These are phyloP conservation scores for Neostapfia colusana DNA, from an alignment of 176 grass and related monocot species.

Conservation along the genomic window DNA sequence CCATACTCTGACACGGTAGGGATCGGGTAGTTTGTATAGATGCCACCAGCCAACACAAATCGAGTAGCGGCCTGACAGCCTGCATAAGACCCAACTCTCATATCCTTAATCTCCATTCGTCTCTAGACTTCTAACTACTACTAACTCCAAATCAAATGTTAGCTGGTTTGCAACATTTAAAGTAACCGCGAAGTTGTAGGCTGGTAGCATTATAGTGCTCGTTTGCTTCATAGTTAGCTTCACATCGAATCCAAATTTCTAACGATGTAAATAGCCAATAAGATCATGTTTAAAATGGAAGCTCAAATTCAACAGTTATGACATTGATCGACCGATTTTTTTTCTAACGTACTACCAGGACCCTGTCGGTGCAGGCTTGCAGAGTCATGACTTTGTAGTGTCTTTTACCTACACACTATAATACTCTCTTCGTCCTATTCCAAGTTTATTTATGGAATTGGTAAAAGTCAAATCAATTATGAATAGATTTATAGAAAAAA, in stretches of 20 bases:
- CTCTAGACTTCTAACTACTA: neutral
- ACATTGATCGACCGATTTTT: neutral
- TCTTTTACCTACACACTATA: neutral
- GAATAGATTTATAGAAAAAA: no score
- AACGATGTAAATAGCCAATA: no score
- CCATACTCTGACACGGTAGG: neutral
- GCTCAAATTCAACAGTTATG: neutral
- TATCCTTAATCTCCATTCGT: neutral
- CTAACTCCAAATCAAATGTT: neutral
- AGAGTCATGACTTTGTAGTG: slow-evolving; percentile 9
- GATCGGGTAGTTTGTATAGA: neutral
- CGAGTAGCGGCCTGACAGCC: neutral
- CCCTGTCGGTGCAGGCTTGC: neutral
- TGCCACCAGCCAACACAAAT: neutral
- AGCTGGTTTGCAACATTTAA: neutral
- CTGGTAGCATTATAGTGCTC: no score
- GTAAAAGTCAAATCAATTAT: no score
- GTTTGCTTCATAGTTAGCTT: no score
- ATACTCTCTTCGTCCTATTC: neutral
- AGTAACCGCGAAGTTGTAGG: no score
- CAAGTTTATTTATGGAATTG: no score
- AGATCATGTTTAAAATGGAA: no score
- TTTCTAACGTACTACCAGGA: neutral
- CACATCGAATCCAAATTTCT: no score
- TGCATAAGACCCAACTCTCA: neutral